Evolutionary conservation across 495 filamentous ascomycete species (phyloP).

Genomic region (Cryomyces minteri): DNA sequence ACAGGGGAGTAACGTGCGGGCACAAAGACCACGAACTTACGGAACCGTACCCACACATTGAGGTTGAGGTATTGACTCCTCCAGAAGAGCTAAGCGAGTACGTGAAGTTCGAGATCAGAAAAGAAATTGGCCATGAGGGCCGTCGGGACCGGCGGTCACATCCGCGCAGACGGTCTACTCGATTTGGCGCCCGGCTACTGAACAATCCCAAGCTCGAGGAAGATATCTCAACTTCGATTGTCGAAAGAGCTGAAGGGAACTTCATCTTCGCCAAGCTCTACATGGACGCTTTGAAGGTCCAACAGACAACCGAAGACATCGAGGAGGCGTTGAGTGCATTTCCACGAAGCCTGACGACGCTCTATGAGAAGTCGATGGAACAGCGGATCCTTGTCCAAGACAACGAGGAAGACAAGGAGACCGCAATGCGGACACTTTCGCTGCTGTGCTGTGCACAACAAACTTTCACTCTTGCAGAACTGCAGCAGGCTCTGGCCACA

Average conservation of each 20-base stretch:
- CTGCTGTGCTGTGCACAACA: too few relatives aligned
- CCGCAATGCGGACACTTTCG: neutral
- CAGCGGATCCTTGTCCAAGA: neutral
- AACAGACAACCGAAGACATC: neutral
- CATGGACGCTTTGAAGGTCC: neutral
- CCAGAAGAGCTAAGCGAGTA: too few relatives aligned
- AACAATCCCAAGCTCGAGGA: neutral
- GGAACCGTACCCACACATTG: too few relatives aligned
- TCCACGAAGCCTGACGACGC: neutral
- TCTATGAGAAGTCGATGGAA: neutral
- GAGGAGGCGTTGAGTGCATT: neutral
- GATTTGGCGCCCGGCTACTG: neutral
- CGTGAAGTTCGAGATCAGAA: too few relatives aligned
- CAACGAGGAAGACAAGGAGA: neutral
- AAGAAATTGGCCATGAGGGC: neutral
- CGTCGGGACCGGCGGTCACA: neutral
- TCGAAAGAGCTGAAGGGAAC: neutral
- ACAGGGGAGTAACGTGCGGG: too few relatives aligned
- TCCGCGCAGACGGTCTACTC: neutral
- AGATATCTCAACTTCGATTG: conserved; percentile 1
- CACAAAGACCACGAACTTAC: too few relatives aligned
- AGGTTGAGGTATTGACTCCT: too few relatives aligned
- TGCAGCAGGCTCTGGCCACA: too few relatives aligned
- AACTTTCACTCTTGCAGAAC: too few relatives aligned
- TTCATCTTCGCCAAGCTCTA: conserved; percentile 2